phyloP scores from a whole-genome alignment of 352 stramenopile genomes.

The Discostella stelligera region DNA sequence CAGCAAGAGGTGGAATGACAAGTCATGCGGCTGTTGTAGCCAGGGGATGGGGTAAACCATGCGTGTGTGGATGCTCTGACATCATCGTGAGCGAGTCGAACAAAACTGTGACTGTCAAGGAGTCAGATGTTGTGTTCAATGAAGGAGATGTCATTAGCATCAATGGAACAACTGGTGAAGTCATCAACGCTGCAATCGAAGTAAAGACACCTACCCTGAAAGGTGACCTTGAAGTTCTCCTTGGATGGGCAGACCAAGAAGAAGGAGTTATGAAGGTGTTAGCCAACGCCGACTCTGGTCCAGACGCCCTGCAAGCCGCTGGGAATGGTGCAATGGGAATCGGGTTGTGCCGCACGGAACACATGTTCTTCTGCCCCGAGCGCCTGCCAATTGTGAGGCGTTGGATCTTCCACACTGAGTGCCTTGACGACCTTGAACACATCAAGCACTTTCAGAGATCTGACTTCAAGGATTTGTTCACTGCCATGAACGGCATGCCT shows the following conservation, averaged over 20 bases:
- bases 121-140: conserved; percentile 60
- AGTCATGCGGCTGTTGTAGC: conserved; percentile 84
- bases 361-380: conserved; percentile 83
- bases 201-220: conserved; percentile 53
- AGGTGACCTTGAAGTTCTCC: conserved; percentile 60
- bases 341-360: conserved; percentile 81
- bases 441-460: conserved; percentile 70
- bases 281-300: conserved; percentile 81
- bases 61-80: conserved; percentile 78
- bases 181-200: conserved; percentile 61
- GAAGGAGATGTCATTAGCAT: conserved; percentile 73
- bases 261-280: conserved; percentile 75
- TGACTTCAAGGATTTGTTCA: conserved; percentile 81
- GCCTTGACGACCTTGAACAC: conserved; percentile 54
- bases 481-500: conserved; percentile 76
- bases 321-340: conserved; percentile 80
- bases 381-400: conserved; percentile 62
- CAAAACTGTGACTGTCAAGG: conserved; percentile 70
- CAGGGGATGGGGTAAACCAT: conserved; percentile 82
- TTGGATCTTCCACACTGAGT: conserved; percentile 70
- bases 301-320: conserved; percentile 71
- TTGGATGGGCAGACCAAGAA: conserved; percentile 79
- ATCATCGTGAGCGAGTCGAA: conserved; percentile 70
- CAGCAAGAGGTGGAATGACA: conserved; percentile 80
- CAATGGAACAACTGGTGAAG: conserved; percentile 72